These are phyloP conservation scores for Candida jianshihensis DNA, from an alignment of 805 yeast species.

Conservation along the genomic window DNA sequence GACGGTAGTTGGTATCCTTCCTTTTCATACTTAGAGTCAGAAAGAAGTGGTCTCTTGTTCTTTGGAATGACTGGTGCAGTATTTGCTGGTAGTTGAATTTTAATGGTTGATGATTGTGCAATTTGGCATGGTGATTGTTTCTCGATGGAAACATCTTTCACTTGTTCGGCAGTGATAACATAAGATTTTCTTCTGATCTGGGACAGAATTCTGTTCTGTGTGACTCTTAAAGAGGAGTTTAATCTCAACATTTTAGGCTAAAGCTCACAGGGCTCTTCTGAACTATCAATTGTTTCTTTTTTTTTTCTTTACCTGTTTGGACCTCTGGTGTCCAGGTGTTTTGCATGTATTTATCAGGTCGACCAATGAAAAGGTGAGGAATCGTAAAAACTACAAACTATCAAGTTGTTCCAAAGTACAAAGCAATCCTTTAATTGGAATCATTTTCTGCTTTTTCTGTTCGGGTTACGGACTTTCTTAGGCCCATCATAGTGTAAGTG, in stretches of 20 bases:
- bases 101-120: constrained; percentile 19
- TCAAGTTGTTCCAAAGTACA: background rate
- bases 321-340: too few species aligned
- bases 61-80: constrained; percentile 28
- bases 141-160: constrained; percentile 4
- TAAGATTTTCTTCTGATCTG: background rate
- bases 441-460: constrained; percentile 7
- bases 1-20: constrained; percentile 34
- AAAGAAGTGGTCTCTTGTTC: constrained; percentile 26
- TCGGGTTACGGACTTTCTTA: background rate
- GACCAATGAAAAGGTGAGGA: too few species aligned
- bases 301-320: too few species aligned
- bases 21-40: constrained; percentile 33
- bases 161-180: background rate
- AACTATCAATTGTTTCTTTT: too few species aligned
- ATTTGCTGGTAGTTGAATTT: constrained; percentile 20
- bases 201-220: background rate
- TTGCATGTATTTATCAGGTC: too few species aligned
- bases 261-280: too few species aligned
- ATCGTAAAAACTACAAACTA: too few species aligned
- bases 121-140: constrained; percentile 18
- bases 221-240: background rate
- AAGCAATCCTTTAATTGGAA: background rate
- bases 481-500: constrained; percentile 50
- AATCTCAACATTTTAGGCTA: background rate